Conservation (phyloP, 768 basidiomycete species). For the Cytidiella melzeri region DNA sequence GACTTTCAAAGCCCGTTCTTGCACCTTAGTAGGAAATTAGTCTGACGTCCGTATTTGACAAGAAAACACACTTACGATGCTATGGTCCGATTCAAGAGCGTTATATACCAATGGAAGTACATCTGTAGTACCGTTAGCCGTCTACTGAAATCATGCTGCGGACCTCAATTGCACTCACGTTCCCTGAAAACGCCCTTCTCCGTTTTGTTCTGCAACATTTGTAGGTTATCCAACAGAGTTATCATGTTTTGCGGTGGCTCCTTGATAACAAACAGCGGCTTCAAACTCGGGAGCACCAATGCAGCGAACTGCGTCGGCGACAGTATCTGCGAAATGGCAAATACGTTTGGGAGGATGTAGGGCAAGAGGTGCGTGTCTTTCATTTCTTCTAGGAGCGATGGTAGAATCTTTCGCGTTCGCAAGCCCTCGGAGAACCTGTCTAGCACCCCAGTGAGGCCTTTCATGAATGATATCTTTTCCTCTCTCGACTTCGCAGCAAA, state of each 20-base stretch:
- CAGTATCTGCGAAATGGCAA: conserved; percentile 76
- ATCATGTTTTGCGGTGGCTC: conserved; percentile 98
- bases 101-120: conserved; percentile 96
- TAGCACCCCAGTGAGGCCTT: conserved; percentile 76
- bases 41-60: not conserved
- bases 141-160: not conserved
- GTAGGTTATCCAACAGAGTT: conserved; percentile 84
- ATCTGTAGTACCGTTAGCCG: conserved; percentile 41
- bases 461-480: conserved; percentile 96
- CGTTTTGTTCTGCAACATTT: conserved; percentile 84
- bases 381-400: conserved; percentile 95
- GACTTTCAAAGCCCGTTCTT: conserved; percentile 80
- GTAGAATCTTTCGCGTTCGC: conserved; percentile 81
- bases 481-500: conserved; percentile 92
- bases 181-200: conserved; percentile 82
- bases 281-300: conserved; percentile 79
- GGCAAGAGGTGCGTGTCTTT: conserved; percentile 92
- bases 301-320: conserved; percentile 76
- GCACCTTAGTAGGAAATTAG: conserved; percentile 48
- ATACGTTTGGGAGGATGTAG: conserved; percentile 94
- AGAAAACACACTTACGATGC: conserved; percentile 42
- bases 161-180: conserved; percentile 44
- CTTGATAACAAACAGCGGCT: conserved; percentile 83
- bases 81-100: conserved; percentile 93
- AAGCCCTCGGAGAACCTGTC: conserved; percentile 85